Conservation (phyloP, 371 early-diverging fungal species). For the Circinella umbellata region DNA sequence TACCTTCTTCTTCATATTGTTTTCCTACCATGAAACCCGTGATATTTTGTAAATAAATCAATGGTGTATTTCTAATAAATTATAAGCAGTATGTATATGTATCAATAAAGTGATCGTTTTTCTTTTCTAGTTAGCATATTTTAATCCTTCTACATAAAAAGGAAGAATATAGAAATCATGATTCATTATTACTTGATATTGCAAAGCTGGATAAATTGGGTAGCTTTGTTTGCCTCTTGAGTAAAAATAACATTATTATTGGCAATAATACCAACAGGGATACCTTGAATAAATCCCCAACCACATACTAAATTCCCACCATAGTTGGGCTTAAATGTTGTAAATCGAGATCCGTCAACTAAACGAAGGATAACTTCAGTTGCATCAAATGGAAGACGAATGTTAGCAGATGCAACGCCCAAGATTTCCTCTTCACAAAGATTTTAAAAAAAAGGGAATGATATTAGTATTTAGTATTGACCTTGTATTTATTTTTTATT, state of each 20-base stretch:
- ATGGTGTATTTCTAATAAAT: slow-evolving; percentile 56
- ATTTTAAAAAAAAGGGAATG: too few relatives aligned
- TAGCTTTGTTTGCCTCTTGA: slow-evolving; percentile 77
- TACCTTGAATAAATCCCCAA: slow-evolving; percentile 70
- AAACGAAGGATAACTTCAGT: slow-evolving; percentile 71
- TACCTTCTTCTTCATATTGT: slow-evolving; percentile 76
- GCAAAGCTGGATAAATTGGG: slow-evolving; percentile 79
- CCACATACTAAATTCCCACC: slow-evolving; percentile 69
- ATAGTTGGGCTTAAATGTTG: slow-evolving; percentile 70
- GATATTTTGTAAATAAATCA: slow-evolving; percentile 73
- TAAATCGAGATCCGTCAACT: slow-evolving; percentile 70
- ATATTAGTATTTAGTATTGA: too few relatives aligned
- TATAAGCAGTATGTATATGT: background rate
- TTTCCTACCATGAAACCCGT: slow-evolving; percentile 72
- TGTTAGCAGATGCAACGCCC: slow-evolving; percentile 68
- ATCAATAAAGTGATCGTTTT: background rate
- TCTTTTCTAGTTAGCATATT: too few relatives aligned
- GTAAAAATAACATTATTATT: slow-evolving; percentile 77
- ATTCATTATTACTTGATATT: slow-evolving; percentile 57
- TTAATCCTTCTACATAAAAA: too few relatives aligned
- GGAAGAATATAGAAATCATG: too few relatives aligned
- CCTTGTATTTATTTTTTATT: too few relatives aligned
- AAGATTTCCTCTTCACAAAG: slow-evolving; percentile 56
- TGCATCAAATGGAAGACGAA: slow-evolving; percentile 70
- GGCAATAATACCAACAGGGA: slow-evolving; percentile 75